Percentiles rank a stretch among this genome's conserved stretches.
Evolutionary conservation across 495 filamentous ascomycete genomes (phyloP).

Genomic region (Aspergillus cavernicola): DNA sequence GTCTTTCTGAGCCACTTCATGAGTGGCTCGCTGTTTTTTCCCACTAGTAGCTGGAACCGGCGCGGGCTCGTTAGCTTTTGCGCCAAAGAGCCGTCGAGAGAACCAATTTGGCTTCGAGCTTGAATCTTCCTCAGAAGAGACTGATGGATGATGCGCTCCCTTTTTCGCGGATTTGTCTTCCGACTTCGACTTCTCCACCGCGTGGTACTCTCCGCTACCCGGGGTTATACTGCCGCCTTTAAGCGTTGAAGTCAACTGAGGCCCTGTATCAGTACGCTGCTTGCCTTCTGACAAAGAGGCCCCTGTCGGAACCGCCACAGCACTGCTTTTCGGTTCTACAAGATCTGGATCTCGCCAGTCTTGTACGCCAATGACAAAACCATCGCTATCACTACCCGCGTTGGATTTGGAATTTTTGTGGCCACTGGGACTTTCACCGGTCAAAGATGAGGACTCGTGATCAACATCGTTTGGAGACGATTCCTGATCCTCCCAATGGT

Average conservation of each 20-base stretch:
- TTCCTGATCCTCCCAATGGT: constrained; percentile 62
- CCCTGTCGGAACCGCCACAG: constrained; percentile 25
- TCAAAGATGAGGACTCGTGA: background rate
- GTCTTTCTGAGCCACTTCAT: constrained; percentile 12
- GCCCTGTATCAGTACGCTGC: constrained; percentile 23
- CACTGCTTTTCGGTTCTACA: constrained; percentile 40
- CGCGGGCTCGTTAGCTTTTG: constrained; percentile 14
- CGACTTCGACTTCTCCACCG: constrained; percentile 30
- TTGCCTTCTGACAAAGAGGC: constrained; percentile 24
- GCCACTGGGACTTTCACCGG: constrained; percentile 5
- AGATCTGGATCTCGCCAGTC: constrained; percentile 90
- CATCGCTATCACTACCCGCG: constrained; percentile 48
- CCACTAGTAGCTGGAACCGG: constrained; percentile 9
- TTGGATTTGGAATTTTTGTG: constrained; percentile 21
- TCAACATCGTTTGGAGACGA: constrained; percentile 17
- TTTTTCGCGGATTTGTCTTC: constrained; percentile 16
- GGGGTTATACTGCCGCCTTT: constrained; percentile 71
- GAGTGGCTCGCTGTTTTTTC: background rate
- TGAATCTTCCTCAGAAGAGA: background rate
- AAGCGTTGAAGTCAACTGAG: constrained; percentile 38
- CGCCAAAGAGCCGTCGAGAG: constrained; percentile 35
- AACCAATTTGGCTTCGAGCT: constrained; percentile 27
- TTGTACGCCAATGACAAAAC: constrained; percentile 87
- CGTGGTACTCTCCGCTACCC: constrained; percentile 70
- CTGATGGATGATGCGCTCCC: background rate